Evolutionary conservation across 768 basidiomycete genomes (phyloP).

Genomic region (Rhizopogon rudus): DNA sequence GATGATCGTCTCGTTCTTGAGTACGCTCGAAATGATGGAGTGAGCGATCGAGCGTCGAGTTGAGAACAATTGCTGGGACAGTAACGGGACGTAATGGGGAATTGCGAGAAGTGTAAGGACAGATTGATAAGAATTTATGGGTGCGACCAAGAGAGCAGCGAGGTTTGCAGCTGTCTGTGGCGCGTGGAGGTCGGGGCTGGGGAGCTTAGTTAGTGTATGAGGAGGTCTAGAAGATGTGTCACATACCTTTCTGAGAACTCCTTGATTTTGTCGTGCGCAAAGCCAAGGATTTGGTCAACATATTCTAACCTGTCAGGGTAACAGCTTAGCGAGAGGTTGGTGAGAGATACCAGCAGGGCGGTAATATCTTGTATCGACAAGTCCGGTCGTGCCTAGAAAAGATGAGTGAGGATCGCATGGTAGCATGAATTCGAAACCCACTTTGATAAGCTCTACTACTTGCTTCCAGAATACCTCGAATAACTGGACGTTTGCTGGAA

Average conservation of each 20-base stretch:
- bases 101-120: slow-evolving; percentile 96
- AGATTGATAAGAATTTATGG: slow-evolving; percentile 94
- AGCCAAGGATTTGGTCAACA: slow-evolving; percentile 91
- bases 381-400: slow-evolving; percentile 84
- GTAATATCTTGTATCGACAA: slow-evolving; percentile 97
- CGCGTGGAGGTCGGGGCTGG: slow-evolving; percentile 82
- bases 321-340: slow-evolving; percentile 92
- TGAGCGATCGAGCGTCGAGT: slow-evolving; percentile 92
- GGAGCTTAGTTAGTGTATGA: not conserved
- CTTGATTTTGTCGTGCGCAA: slow-evolving; percentile 80
- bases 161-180: slow-evolving; percentile 86
- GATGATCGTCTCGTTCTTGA: slow-evolving; percentile 95
- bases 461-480: slow-evolving; percentile 99
- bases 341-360: slow-evolving; percentile 89
- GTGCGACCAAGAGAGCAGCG: slow-evolving; percentile 86
- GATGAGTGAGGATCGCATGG: slow-evolving; percentile 3
- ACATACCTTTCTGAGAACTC: slow-evolving; percentile 77
- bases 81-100: slow-evolving; percentile 80
- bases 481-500: slow-evolving; percentile 90
- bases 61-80: slow-evolving; percentile 81
- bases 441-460: slow-evolving; percentile 96
- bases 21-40: slow-evolving; percentile 87
- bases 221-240: not conserved
- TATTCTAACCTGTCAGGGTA: slow-evolving; percentile 97
- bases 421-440: slow-evolving; percentile 26